Evolutionary conservation across 2,329 filamentous ascomycete species (phyloP), one percentile per base, ranked within the genome.

Genomic region (Colletotrichum tofieldiae): DNA sequence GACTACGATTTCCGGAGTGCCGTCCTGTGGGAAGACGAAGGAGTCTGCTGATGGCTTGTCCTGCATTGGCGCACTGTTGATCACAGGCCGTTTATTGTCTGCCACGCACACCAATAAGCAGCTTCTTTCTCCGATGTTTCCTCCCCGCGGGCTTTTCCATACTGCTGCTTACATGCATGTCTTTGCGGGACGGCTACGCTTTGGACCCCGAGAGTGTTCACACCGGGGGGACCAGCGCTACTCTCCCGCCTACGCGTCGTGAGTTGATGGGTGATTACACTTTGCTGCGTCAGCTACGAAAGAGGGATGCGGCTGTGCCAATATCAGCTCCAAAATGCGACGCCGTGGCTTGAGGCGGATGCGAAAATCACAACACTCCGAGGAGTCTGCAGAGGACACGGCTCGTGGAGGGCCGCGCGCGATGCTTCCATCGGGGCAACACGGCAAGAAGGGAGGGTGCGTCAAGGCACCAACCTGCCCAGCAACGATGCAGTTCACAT

Each of bases 281-380:
- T 20, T 41, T 41, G 18, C 37, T 49, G 20, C 12, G 58, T 32
- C 39, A n/a, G 20, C 18, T 35, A 35, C 23, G 12, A 20, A 35
- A 18, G 58, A 61, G 20, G 26, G 29, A 16, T 6, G 11, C 51
- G 43, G 41, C 55, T 32, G 49, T 58, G 65, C 45, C 52, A 63
- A n/a, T 41, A 26, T 43, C 43, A 39, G 20, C 55, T 23, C n/a
- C n/a, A 45, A 6, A 35, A 71, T 71, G 51, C 37, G 32, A 68
- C 65, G 39, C 45, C 47, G 37, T 39, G 64, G 58, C 51, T 45
- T 8, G 37, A 51, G 41, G 51, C 29, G 43, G 43, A 49, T n/a
- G 49, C 32, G 54, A 39, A 54, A 5, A 60, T 55, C 54, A 47
- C 37, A 29, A 54, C 54, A 32, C 47, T 23, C 54, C 18, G 45